phyloP scores from a whole-genome alignment of 169 alveolate genomes.

The Condylostoma magnum region DNA sequence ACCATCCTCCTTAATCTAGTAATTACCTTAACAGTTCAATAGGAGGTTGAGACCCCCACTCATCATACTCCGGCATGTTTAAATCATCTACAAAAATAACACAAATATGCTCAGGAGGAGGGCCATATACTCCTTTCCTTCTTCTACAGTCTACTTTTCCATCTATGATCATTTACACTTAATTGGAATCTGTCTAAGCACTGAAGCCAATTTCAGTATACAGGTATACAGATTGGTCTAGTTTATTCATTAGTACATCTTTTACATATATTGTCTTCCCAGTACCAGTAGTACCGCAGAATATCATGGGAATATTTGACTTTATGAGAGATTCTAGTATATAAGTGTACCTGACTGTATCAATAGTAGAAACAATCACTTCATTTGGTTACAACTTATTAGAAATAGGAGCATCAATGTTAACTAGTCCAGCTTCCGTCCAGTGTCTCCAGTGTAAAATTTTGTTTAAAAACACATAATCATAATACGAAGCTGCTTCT shows the following conservation, averaged over 20 bases:
- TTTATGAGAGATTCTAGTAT: conserved; percentile 63
- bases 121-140: conserved; percentile 77
- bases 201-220: conserved; percentile 88
- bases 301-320: conserved; percentile 71
- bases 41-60: conserved; percentile 90
- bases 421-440: conserved; percentile 40
- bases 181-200: conserved; percentile 91
- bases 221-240: conserved; percentile 72
- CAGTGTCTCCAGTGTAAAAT: conserved; percentile 51
- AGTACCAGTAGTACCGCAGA: conserved; percentile 93
- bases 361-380: conserved; percentile 85
- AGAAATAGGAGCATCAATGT: background rate
- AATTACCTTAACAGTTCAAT: conserved; percentile 83
- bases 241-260: conserved; percentile 61
- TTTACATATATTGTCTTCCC: conserved; percentile 85
- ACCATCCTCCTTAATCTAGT: conserved; percentile 73
- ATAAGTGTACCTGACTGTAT: conserved; percentile 79
- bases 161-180: conserved; percentile 91
- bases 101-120: conserved; percentile 69
- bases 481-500: conserved; percentile 55
- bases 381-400: no score
- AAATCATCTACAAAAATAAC: conserved; percentile 86
- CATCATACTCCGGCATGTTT: conserved; percentile 88
- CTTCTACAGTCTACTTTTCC: conserved; percentile 87
- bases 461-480: conserved; percentile 46